Conservation (phyloP, 2,329 filamentous ascomycete genomes). For the Sarocladium brachiariae region DNA sequence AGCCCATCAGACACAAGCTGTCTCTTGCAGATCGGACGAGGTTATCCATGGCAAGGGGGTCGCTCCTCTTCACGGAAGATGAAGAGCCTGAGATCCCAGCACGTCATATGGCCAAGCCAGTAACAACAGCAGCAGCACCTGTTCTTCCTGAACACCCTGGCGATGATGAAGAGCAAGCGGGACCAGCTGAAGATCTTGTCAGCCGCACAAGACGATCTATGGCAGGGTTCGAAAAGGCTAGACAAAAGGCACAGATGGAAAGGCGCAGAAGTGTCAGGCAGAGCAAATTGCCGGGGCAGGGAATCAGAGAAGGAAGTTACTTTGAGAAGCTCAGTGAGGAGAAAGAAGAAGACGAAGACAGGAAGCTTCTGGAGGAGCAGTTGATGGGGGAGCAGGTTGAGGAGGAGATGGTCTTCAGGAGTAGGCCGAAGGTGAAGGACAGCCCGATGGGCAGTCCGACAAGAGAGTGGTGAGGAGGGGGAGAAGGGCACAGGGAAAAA, state of each 20-base stretch:
- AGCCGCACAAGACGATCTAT: slow-evolving; percentile 55
- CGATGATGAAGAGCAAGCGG: slow-evolving; percentile 9
- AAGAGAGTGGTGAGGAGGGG: slow-evolving; percentile 25
- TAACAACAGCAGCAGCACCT: too few species aligned
- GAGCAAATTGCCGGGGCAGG: slow-evolving; percentile 27
- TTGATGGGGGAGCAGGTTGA: slow-evolving; percentile 69
- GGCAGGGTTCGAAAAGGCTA: slow-evolving; percentile 54
- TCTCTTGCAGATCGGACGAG: slow-evolving; percentile 74
- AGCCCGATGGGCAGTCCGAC: slow-evolving; percentile 58
- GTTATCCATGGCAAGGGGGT: slow-evolving; percentile 66
- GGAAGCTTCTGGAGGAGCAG: slow-evolving; percentile 55
- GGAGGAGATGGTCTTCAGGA: slow-evolving; percentile 77
- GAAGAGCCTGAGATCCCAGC: slow-evolving; percentile 19
- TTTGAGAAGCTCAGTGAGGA: slow-evolving; percentile 43
- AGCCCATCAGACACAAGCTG: slow-evolving; percentile 45
- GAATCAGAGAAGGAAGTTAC: slow-evolving; percentile 35
- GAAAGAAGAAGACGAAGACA: slow-evolving; percentile 34
- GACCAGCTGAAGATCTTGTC: slow-evolving; percentile 39
- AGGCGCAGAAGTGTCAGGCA: slow-evolving; percentile 43
- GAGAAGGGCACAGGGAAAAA: slow-evolving; percentile 13
- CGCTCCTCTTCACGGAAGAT: slow-evolving; percentile 27
- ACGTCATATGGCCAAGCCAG: too few species aligned
- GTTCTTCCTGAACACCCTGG: slow-evolving; percentile 10
- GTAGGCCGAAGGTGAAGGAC: slow-evolving; percentile 69
- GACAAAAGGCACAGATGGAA: slow-evolving; percentile 54